A percentile compares a stretch with the other conserved stretches of the same genome.
These are phyloP conservation scores for Trifolium subterraneum DNA, from an alignment of 306 rosid genomes.

Conservation along the genomic window DNA sequence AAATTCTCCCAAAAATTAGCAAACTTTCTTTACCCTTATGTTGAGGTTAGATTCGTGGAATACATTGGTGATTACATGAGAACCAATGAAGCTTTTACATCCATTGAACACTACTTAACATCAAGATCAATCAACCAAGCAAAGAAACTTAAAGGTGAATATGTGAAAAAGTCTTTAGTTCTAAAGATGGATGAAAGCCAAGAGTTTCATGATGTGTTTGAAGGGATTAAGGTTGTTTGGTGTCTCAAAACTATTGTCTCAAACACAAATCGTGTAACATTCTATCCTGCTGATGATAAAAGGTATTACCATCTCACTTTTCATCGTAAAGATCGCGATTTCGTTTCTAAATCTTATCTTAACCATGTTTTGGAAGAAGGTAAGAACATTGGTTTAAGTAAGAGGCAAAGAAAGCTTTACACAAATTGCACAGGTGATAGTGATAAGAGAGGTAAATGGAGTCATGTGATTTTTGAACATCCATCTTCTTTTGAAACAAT, in stretches of 20 bases:
- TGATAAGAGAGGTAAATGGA: constrained; percentile 44
- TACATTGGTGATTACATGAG: background rate
- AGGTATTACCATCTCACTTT: constrained; percentile 42
- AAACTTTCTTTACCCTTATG: constrained; percentile 44
- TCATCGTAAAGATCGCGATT: constrained; percentile 30
- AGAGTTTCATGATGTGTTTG: constrained; percentile 46
- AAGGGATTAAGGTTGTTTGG: constrained; percentile 56
- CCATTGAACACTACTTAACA: constrained; percentile 45
- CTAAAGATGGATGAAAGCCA: constrained; percentile 54
- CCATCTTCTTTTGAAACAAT: constrained; percentile 51
- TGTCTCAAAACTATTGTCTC: background rate
- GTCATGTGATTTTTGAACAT: constrained; percentile 56
- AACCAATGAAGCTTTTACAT: constrained; percentile 28
- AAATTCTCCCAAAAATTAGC: constrained; percentile 24
- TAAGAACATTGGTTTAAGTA: constrained; percentile 35
- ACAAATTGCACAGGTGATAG: constrained; percentile 36
- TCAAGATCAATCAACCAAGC: constrained; percentile 39
- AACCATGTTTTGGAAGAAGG: constrained; percentile 45
- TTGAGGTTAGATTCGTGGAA: constrained; percentile 55
- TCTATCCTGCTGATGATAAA: constrained; percentile 44
- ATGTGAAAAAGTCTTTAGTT: constrained; percentile 23
- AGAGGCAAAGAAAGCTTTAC: constrained; percentile 52
- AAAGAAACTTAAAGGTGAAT: constrained; percentile 47
- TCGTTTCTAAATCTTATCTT: constrained; percentile 37
- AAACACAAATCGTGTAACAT: background rate